Evolutionary conservation across 2,329 filamentous ascomycete species (phyloP).

Genomic region (Arthrobotrys musiformis): DNA sequence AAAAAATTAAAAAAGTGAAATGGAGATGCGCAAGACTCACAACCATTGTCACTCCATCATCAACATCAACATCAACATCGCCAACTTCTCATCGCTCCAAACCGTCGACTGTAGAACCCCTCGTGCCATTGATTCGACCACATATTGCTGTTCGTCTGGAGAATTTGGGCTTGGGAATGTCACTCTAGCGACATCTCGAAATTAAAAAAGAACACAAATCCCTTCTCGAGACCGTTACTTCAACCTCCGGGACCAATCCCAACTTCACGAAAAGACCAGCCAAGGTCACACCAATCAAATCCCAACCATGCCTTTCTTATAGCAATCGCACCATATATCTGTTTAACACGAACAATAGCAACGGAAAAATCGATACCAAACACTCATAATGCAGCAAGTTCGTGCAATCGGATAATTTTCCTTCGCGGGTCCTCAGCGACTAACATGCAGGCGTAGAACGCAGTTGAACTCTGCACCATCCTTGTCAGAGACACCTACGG

Average conservation of each 20-base stretch:
- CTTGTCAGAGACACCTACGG: slow-evolving; percentile 90
- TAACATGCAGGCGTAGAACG: slow-evolving; percentile 66
- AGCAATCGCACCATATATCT: slow-evolving; percentile 40
- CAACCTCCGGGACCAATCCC: slow-evolving; percentile 56
- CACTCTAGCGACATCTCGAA: not conserved
- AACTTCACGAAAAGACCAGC: slow-evolving; percentile 54
- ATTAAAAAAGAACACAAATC: not conserved
- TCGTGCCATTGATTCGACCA: not conserved
- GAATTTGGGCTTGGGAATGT: not conserved
- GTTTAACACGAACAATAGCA: not conserved
- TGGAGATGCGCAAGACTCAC: slow-evolving; percentile 39
- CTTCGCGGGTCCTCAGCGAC: not conserved
- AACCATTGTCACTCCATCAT: not conserved
- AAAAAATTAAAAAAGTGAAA: slow-evolving; percentile 4
- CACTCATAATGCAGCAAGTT: slow-evolving; percentile 44
- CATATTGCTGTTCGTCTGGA: not conserved
- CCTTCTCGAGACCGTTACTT: not conserved
- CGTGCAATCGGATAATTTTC: not conserved
- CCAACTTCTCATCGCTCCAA: not conserved
- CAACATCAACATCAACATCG: not conserved
- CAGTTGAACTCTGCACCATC: slow-evolving; percentile 88
- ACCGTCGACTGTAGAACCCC: not conserved
- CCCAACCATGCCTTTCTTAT: slow-evolving; percentile 56
- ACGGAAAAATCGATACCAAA: slow-evolving; percentile 2
- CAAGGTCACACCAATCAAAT: slow-evolving; percentile 61